Conservation (phyloP, 768 basidiomycete genomes). For the Cyathus striatus region DNA sequence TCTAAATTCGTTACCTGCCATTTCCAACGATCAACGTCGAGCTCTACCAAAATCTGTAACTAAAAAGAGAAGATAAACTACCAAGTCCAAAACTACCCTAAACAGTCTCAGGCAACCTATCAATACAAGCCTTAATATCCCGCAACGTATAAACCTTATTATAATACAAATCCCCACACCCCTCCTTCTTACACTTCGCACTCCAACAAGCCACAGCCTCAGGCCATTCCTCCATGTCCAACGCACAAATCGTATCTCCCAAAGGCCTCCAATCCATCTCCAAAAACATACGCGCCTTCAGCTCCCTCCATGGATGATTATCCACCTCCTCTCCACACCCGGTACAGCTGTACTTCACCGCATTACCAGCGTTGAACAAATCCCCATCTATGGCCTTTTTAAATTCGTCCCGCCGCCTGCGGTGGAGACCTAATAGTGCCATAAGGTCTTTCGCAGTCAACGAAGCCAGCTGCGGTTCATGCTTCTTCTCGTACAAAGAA, state of each 20-base stretch:
- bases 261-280: conserved; percentile 34
- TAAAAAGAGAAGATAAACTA: too few species aligned
- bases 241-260: conserved; percentile 28
- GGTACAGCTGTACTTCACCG: conserved; percentile 19
- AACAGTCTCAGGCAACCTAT: conserved; percentile 22
- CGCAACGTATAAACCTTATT: conserved; percentile 26
- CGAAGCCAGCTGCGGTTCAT: conserved; percentile 23
- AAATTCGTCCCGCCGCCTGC: conserved; percentile 31
- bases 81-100: too few species aligned
- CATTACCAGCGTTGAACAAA: conserved; percentile 33
- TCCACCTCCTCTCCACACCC: conserved; percentile 27
- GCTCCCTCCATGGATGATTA: conserved; percentile 32
- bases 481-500: conserved; percentile 28
- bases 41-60: too few species aligned
- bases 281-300: conserved; percentile 31
- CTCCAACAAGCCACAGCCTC: conserved; percentile 35
- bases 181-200: conserved; percentile 23
- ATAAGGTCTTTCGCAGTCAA: conserved; percentile 30
- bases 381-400: conserved; percentile 27
- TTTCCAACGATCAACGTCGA: too few species aligned
- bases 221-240: conserved; percentile 39
- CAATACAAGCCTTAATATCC: conserved; percentile 24
- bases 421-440: conserved; percentile 34
- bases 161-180: conserved; percentile 28
- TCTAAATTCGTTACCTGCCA: too few species aligned